A percentile compares a stretch with the other conserved stretches of the same genome.
Conservation (phyloP, 176 grass and related monocot genomes). For the Phoenix dactylifera region DNA sequence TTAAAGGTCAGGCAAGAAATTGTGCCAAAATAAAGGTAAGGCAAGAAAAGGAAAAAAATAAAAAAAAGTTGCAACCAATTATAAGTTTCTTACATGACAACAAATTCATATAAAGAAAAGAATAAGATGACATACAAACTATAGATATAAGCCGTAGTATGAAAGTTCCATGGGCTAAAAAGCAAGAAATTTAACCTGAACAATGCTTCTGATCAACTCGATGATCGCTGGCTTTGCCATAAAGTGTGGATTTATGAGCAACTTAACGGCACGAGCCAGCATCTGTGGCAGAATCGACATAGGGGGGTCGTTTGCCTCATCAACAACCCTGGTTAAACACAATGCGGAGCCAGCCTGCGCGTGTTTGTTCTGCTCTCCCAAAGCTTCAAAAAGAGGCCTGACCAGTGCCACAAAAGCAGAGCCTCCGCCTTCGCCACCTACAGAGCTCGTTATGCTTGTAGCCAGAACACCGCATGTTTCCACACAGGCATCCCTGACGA, state of each 20-base stretch:
- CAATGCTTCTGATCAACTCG: conserved; percentile 89
- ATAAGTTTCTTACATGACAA: no score
- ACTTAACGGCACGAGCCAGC: conserved; percentile 71
- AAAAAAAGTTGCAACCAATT: no score
- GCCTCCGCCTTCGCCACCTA: conserved; percentile 14
- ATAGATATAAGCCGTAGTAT: no score
- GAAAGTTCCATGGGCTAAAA: no score
- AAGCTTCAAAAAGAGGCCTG: conserved; percentile 68
- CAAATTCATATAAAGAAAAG: no score
- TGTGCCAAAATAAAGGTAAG: no score
- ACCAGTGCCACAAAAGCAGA: conserved; percentile 42
- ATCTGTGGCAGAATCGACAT: conserved; percentile 63
- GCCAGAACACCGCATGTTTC: conserved; percentile 76
- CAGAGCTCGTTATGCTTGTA: conserved; percentile 29
- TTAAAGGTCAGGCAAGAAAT: no score
- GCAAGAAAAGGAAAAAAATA: no score
- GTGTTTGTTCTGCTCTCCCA: conserved; percentile 83
- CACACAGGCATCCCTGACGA: conserved; percentile 80
- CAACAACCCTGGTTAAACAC: conserved; percentile 82
- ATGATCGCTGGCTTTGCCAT: conserved; percentile 85
- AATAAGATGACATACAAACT: no score
- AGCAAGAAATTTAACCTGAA: conserved; percentile 45
- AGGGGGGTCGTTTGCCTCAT: conserved; percentile 66
- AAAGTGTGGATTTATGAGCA: conserved; percentile 94
- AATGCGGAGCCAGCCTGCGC: conserved; percentile 66